A percentile compares a stretch with the other conserved stretches of the same genome.
phyloP scores from a whole-genome alignment of 2,329 filamentous ascomycete species.

The Xylariaceae sp. region DNA sequence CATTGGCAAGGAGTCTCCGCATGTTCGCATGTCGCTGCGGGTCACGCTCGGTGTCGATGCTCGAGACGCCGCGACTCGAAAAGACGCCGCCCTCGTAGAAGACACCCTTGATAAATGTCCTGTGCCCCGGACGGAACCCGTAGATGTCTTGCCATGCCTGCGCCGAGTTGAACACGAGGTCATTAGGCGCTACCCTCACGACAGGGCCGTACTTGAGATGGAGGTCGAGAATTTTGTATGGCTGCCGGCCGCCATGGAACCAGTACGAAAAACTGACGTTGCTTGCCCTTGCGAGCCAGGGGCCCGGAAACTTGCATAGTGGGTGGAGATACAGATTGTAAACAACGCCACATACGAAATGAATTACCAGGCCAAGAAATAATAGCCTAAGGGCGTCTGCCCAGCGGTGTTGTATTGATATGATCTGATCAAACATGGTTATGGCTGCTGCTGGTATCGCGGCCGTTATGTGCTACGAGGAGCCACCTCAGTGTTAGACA shows the following conservation, averaged over 20 bases:
- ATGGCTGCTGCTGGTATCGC: no score
- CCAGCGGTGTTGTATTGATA: no score
- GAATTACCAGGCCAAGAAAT: neutral
- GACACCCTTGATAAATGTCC: conserved; percentile 40
- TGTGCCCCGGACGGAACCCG: conserved; percentile 33
- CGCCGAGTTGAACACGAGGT: neutral
- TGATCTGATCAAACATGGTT: no score
- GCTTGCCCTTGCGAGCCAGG: neutral
- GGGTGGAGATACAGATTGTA: neutral
- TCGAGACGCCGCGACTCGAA: no score
- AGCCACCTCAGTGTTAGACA: no score
- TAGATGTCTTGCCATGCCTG: neutral
- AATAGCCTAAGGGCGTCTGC: neutral
- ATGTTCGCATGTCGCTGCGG: conserved; percentile 11
- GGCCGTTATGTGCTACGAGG: no score
- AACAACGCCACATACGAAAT: neutral
- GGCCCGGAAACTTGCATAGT: neutral
- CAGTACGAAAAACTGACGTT: conserved; percentile 6
- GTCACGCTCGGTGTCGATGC: conserved; percentile 17
- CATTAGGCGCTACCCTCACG: neutral
- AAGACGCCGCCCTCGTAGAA: conserved; percentile 38
- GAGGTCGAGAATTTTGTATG: conserved; percentile 10
- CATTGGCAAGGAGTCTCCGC: conserved; percentile 5
- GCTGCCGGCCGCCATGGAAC: conserved; percentile 23
- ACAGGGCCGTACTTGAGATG: neutral